Base-by-base conservation (phyloP, 2,329 filamentous ascomycete genomes). In the Stromatinia cepivora region DNA sequence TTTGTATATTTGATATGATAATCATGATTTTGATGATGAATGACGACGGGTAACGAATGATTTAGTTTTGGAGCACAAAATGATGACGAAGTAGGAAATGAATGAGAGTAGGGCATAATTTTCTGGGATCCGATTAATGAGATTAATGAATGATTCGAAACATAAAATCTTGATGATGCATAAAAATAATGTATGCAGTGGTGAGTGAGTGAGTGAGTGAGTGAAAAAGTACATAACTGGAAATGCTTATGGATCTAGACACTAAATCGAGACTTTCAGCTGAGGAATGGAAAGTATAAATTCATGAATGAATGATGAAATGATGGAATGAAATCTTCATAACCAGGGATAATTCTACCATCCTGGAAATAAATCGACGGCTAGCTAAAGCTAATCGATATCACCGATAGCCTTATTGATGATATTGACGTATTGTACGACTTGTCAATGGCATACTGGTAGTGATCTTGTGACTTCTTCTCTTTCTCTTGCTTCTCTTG, bases 21-120 rank as follows among this genome's bases (percentile, higher is more conserved):
- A 61, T 67, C 39, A 59, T 50, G 54, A 61, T 66, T 58, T 54
- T 68, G 48, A 63, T 68, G 66, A 68, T 54, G 66, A 48, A 63
- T 54, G 58, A 59, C 53, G 39, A 63, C 36, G 46, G 31, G 17
- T 52, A 67, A 67, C 34, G 54, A 67, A 52, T 50, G 45, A 36
- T 28, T 4, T 13, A 46, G 46, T 39, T 42, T 39, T 20, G 59
- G 31, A 31, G 56, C 11, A 50, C 42, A 59, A 25, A 39, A 46
- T 28, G 22, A 68, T 11, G 25, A 45, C 54, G 42, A 28, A 31
- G 31, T 5, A 3, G 46, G 45, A 36, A 50, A 25, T 17, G 28
- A 48, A 11, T 48, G 48, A 20, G 22, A 46, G 59, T 22, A 50
- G 59, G 45, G 46, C 22, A 50, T 63, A 63, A 52, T 63, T 63